phyloP scores from a whole-genome alignment of 2,329 filamentous ascomycete species.

The Gliomastix tumulicola region DNA sequence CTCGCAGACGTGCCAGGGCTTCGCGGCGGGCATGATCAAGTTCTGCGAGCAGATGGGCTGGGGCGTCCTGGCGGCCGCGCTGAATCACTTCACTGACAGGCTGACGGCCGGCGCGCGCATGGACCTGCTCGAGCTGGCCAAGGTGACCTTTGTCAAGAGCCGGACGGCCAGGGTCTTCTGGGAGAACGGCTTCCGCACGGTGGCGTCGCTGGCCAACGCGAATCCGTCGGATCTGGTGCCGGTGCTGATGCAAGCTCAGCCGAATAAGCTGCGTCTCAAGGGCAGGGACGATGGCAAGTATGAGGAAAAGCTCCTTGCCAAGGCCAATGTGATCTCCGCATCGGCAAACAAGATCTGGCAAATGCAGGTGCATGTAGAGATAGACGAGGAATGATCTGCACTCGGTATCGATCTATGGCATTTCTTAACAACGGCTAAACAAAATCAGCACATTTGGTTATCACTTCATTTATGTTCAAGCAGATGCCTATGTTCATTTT shows the following conservation, averaged over 20 bases:
- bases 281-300: conserved; percentile 53
- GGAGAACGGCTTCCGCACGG: conserved; percentile 67
- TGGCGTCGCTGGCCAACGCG: conserved; percentile 63
- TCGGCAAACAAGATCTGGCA: conserved; percentile 66
- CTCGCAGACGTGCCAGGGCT: conserved; percentile 69
- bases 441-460: not conserved
- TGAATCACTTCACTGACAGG: conserved; percentile 71
- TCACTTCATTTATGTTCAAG: not conserved
- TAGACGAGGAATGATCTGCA: no score
- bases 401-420: no score
- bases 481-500: not conserved
- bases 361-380: conserved; percentile 42
- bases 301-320: conserved; percentile 55
- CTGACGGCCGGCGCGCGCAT: conserved; percentile 65
- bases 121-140: conserved; percentile 63
- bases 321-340: conserved; percentile 61
- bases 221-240: conserved; percentile 61
- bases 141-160: conserved; percentile 70
- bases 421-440: not conserved
- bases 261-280: conserved; percentile 53
- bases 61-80: conserved; percentile 62
- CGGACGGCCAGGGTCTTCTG: conserved; percentile 65
- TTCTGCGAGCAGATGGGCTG: conserved; percentile 74
- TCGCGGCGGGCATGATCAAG: conserved; percentile 72
- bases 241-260: conserved; percentile 67